phyloP scores from a whole-genome alignment of 768 basidiomycete species.

The Lentinula boryana region DNA sequence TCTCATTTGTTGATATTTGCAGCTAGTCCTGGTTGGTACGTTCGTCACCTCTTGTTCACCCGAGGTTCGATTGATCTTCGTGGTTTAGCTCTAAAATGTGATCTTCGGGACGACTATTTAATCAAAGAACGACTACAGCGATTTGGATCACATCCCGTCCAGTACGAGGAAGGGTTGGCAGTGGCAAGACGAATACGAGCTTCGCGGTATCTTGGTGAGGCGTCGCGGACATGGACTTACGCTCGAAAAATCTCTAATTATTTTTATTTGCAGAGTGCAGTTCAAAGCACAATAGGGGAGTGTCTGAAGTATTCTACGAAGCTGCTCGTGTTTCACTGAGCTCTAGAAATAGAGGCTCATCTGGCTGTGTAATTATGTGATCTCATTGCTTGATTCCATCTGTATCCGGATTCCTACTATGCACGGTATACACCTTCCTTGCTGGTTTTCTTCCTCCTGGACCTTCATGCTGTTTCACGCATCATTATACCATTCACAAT shows the following conservation, averaged over 20 bases:
- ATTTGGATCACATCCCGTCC: constrained; percentile 65
- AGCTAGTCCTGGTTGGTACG: constrained; percentile 89
- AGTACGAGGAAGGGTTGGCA: constrained; percentile 89
- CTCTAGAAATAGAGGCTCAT: constrained; percentile 64
- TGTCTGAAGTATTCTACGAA: constrained; percentile 90
- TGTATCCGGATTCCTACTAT: not conserved
- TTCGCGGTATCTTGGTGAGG: constrained; percentile 83
- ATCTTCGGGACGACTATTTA: constrained; percentile 79
- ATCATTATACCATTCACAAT: not conserved
- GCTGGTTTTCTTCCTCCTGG: not conserved
- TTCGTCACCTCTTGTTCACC: constrained; percentile 10
- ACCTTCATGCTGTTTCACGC: not conserved
- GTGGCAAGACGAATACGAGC: constrained; percentile 89
- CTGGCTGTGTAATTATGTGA: constrained; percentile 45
- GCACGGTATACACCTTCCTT: not conserved
- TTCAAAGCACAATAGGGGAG: constrained; percentile 94
- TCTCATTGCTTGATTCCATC: not conserved
- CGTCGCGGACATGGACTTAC: not conserved
- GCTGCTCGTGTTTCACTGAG: constrained; percentile 80
- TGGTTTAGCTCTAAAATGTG: constrained; percentile 83
- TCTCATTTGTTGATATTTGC: constrained; percentile 8
- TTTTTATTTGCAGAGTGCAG: constrained; percentile 69
- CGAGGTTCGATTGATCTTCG: constrained; percentile 6
- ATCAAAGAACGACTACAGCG: constrained; percentile 69
- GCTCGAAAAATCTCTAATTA: not conserved